A percentile compares a stretch with the other conserved stretches of the same genome.
phyloP scores from a whole-genome alignment of 2,329 filamentous ascomycete species.

The Cladosporium sp. region DNA sequence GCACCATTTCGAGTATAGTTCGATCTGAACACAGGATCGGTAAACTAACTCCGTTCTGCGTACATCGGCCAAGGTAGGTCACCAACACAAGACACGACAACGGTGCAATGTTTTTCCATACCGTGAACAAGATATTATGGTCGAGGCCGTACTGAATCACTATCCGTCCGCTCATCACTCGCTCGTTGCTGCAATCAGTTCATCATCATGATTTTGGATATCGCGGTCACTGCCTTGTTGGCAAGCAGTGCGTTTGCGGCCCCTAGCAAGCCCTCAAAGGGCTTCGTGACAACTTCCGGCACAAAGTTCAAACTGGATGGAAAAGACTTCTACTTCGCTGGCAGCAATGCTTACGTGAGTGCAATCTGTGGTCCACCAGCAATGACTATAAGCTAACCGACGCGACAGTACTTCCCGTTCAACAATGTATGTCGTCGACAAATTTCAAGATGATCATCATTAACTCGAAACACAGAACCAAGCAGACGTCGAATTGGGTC shows the following conservation, averaged over 20 bases:
- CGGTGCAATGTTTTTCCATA: not conserved
- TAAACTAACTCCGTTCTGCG: not conserved
- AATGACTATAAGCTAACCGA: not conserved
- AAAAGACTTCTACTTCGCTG: constrained; percentile 59
- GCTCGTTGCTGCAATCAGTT: not conserved
- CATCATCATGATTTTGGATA: not conserved
- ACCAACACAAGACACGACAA: not conserved
- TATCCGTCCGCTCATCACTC: not conserved
- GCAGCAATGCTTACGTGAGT: constrained; percentile 55
- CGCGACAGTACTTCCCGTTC: constrained; percentile 48
- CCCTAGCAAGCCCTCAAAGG: constrained; percentile 29
- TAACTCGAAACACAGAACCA: constrained; percentile 42
- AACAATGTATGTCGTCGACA: constrained; percentile 44
- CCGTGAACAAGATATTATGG: not conserved
- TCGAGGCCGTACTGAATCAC: not conserved
- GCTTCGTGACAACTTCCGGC: constrained; percentile 55
- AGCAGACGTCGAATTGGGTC: constrained; percentile 50
- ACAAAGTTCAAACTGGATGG: constrained; percentile 57
- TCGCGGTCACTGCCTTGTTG: not conserved
- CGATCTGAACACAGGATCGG: not conserved
- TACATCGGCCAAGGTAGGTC: not conserved
- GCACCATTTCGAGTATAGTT: not conserved
- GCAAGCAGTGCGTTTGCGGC: constrained; percentile 1
- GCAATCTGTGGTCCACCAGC: constrained; percentile 36
- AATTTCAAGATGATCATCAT: constrained; percentile 23